These are phyloP conservation scores for Suaeda aralocaspica DNA, from an alignment of 148 eudicot species.

Conservation along the genomic window DNA sequence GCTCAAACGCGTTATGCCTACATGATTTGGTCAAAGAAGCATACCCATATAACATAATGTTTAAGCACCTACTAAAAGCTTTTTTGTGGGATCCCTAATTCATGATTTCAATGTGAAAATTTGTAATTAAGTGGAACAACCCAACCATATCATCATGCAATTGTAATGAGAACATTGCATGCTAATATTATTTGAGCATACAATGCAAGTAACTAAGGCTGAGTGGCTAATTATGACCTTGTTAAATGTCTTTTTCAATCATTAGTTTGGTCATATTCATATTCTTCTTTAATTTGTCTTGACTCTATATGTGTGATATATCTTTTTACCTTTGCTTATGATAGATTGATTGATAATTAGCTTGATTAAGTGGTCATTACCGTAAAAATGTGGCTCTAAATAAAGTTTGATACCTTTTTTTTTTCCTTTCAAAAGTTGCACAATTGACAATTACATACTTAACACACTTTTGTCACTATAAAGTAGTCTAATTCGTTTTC, in stretches of 20 bases:
- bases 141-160: too few species aligned
- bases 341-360: too few species aligned
- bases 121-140: background rate
- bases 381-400: too few species aligned
- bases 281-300: background rate
- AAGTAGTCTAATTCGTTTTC: too few species aligned
- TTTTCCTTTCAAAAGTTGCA: too few species aligned
- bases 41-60: background rate
- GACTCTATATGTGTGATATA: background rate
- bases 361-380: too few species aligned
- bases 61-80: constrained; percentile 4
- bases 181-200: constrained; percentile 5
- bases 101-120: background rate
- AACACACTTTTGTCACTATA: too few species aligned
- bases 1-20: background rate
- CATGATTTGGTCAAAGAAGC: constrained; percentile 10
- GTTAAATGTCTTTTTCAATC: background rate
- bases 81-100: constrained; percentile 12
- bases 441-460: too few species aligned
- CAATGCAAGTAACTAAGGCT: background rate
- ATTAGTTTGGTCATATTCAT: background rate
- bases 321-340: too few species aligned
- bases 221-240: constrained; percentile 9
- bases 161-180: constrained; percentile 15
- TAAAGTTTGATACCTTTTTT: too few species aligned